Evolutionary conservation across 129 eudicot species (phyloP), one percentile per base, ranked within the genome.

Genomic region (Glebionis coronaria): DNA sequence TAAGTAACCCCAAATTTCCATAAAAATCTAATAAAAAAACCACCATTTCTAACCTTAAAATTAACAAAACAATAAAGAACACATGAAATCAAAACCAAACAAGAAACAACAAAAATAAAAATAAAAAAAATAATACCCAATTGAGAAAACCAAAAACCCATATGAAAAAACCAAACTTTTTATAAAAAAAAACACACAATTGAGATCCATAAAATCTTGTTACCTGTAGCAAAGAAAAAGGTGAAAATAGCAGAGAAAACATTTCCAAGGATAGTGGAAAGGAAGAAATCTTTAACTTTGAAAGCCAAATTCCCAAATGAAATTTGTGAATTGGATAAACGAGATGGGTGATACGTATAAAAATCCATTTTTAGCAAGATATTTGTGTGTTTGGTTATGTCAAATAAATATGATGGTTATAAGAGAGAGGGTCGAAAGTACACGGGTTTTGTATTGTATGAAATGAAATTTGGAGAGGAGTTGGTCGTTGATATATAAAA

Each of bases 181-280:
- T 47, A 1, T 15, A 35, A 18, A 38, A 53, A 18, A 12, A 63
- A 15, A 51, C 12, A 18, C 3, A 75, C 7, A 15, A 40, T 56
- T 20, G 7, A 31, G 0, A 3, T 31, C 40, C 9, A 28, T 28
- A 4, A 28, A 28, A 28, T 28, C 35, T 28, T 28, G 3, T 29
- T 1, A 93, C 99, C 95, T 80, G 84, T 70, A 15, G 99, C 99
- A 62, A 93, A 93, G 85, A 90, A 93, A 72, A 88, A 93, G 67
- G 99, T 86, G 84, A 93, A 87, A 70, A 93, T 82, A 8, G 95
- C 99, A 19, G 99, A 88, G 78, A 93, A 81, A 2, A 93, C 76
- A 75, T 84, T 86, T 42, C 99, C 97, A 63, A 93, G 28, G 18
- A 86, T 61, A 3, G 76, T 80, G 50, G 99, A 93, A 64, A 89